A percentile compares a stretch with the other conserved stretches of the same genome.
Conservation (phyloP, 73 alveolate genomes). For the Tetrahymena malaccensis region DNA sequence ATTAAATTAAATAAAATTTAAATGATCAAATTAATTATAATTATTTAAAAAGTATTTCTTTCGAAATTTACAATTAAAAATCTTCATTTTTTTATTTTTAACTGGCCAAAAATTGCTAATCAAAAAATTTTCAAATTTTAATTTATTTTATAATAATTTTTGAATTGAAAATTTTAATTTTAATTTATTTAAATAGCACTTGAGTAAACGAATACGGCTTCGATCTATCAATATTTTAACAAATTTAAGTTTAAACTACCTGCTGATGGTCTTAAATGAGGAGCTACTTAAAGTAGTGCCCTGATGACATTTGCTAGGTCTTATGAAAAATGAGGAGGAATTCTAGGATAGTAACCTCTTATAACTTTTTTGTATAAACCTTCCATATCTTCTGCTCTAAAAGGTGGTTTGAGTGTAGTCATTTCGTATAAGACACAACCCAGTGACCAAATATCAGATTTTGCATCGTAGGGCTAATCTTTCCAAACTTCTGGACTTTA, state of each 20-base stretch:
- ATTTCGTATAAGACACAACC: constrained; percentile 95
- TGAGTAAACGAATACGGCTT: too few relatives aligned
- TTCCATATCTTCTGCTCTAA: constrained; percentile 92
- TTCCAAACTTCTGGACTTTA: constrained; percentile 93
- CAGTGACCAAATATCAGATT: constrained; percentile 94
- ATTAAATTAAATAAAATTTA: not conserved
- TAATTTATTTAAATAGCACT: too few relatives aligned
- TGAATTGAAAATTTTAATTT: too few relatives aligned
- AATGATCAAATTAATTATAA: not conserved
- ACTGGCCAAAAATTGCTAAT: too few relatives aligned
- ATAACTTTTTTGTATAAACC: constrained; percentile 72
- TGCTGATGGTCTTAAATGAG: constrained; percentile 31
- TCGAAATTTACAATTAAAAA: too few relatives aligned
- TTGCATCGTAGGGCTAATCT: constrained; percentile 90
- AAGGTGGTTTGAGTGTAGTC: constrained; percentile 92
- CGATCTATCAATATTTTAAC: too few relatives aligned
- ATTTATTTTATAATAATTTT: too few relatives aligned
- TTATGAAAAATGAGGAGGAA: constrained; percentile 59
- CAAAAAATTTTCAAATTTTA: too few relatives aligned
- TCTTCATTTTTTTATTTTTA: too few relatives aligned
- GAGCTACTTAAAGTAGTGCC: constrained; percentile 50
- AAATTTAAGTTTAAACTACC: not conserved
- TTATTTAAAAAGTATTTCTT: too few relatives aligned
- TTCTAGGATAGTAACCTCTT: constrained; percentile 66
- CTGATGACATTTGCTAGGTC: constrained; percentile 56